Base-by-base conservation (phyloP, 2,329 filamentous ascomycete species). In the Lachnellula hyalina region DNA sequence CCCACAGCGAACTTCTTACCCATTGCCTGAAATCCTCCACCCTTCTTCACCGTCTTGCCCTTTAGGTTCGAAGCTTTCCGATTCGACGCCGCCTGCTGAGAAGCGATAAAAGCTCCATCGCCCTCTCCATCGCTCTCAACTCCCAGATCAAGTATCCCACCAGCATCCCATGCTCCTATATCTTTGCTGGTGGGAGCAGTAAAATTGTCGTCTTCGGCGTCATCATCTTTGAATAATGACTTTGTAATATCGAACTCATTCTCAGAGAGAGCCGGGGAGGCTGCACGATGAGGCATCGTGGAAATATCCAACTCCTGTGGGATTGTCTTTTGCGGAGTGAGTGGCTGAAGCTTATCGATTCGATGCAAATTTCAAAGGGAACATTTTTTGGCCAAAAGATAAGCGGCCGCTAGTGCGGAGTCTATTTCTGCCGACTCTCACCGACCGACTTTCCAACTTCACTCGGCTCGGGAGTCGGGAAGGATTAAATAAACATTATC, bases 21-120 rank as follows among this genome's bases (percentile, higher is more conserved):
- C 92, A 99, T 96, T 47, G 89, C 87, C 71, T 99, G 94, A 69
- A 99, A 99, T 51, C 93, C 94, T 66, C 94, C 94, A 38, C 92
- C 89, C 73, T 97, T 99, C 77, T 96, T 96, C 34, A 90, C 89
- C 2, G 86, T 87, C 60, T 88, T 88, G 19, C 90, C 89, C 71
- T 93, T 94, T 7, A 94, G 65, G 68, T 92, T 94, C 9, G 87
- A 81, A 1, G 83, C 77, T 69, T 96, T 97, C 58, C 93, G 80
- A 69, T 96, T 96, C 4, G 89, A 90, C 15, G 90, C 90, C 3
- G 89, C 87, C 70, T 96, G 91, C 65, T 88, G 83, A 38, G 89
- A 82, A 9, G 92, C 90, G 72, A 99, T 99, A 67, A 96, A 97
- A 0, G 87, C 87, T 68, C 88, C 92, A 68, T 99, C 91, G 17